Base-by-base conservation (phyloP, 495 filamentous ascomycete genomes). In the Podospora didyma region DNA sequence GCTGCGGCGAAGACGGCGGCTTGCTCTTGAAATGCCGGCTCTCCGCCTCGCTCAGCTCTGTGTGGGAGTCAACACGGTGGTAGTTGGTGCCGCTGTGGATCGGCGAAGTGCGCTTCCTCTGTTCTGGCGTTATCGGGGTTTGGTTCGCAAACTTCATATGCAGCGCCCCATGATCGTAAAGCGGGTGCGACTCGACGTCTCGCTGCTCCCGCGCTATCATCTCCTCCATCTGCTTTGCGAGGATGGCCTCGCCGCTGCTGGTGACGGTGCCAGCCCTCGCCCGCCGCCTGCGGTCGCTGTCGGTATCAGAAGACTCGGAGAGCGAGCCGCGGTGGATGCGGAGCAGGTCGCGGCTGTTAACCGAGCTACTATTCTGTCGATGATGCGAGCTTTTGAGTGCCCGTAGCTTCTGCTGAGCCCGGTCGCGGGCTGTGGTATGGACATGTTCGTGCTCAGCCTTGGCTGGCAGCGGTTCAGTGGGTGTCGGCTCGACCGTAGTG, bases 151-250 rank as follows among this genome's bases (percentile, higher is more conserved):
- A 59, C 60, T 70, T 72, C 39, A 73, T 67, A 39, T 57, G 57
- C 37, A 57, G 48, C 23, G 62, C 50, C 23, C 68, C 64, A 24
- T 50, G 20, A 31, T 72, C 75, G 24, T 68, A 71, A 3, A 62
- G 51, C 22, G 58, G 58, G 34, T 60, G 55, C 19, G 58, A 54
- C 49, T 73, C 67, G 21, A 67, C 69, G 5, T 76, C 75, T 21
- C 65, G 60, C 20, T 70, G 69, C 60, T 85, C 83, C 37, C 71
- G 78, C 3, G 73, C 80, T 12, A 87, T 71, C 73, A 87, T 79
- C n/a, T 83, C 76, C 59, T 79, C 75, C 82, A 89, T 86, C 57
- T 87, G 86, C 61, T 83, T 85, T 54, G 85, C 83, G 7, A 90
- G 69, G 14, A 86, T 75, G 26, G 81, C 81, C 55, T 71, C 81